phyloP scores from a whole-genome alignment of 23 red algal genomes.

The Gracilariopsis chorda region DNA sequence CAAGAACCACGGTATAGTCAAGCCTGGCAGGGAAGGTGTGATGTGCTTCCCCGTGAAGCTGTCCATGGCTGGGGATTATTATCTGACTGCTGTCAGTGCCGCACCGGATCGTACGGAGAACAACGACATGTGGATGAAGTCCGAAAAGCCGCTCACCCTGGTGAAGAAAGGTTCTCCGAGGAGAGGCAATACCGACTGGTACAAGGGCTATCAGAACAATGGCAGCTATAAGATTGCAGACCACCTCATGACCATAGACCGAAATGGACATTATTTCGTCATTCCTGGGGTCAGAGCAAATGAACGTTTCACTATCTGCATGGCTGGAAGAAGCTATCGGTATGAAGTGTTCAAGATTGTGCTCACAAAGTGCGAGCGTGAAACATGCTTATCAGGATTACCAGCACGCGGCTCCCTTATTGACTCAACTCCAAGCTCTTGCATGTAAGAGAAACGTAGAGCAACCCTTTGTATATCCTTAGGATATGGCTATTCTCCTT shows the following conservation, averaged over 20 bases:
- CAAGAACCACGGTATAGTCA: constrained; percentile 4
- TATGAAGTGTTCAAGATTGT: constrained; percentile 27
- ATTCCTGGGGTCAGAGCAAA: neutral
- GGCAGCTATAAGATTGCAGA: neutral
- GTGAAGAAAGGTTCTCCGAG: neutral
- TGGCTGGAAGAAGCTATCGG: constrained; percentile 15
- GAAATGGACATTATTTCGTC: constrained; percentile 4
- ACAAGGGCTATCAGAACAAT: constrained; percentile 41
- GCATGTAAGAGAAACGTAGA: too few relatives aligned
- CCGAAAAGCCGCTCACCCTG: neutral
- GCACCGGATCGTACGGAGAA: constrained; percentile 24
- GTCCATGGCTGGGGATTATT: neutral
- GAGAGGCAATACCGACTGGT: constrained; percentile 6
- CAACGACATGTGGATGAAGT: constrained; percentile 51
- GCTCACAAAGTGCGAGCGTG: neutral
- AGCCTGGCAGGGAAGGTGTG: neutral
- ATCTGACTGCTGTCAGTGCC: constrained; percentile 3
- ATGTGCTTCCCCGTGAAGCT: constrained; percentile 22
- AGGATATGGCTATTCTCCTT: too few relatives aligned
- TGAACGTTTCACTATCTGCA: neutral
- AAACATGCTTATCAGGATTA: neutral
- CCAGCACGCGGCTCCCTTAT: neutral
- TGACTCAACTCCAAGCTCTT: neutral
- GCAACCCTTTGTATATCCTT: too few relatives aligned
- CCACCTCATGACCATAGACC: neutral